Conservation (phyloP, 2,329 filamentous ascomycete species). For the Elsinoe batatas region DNA sequence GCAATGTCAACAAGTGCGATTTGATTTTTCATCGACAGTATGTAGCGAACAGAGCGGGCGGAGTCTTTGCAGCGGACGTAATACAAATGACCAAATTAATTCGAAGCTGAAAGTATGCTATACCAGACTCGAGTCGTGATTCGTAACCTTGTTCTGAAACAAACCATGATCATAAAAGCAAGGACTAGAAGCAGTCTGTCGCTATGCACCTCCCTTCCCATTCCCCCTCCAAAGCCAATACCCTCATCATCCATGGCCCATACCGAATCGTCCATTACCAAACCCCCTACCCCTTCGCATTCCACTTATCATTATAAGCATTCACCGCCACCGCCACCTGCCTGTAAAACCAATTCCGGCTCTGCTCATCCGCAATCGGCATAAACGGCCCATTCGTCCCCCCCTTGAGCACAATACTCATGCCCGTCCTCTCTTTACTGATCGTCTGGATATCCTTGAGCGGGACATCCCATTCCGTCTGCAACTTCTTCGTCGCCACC, state of each 20-base stretch:
- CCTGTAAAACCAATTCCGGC: conserved; percentile 55
- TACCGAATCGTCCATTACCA: not conserved
- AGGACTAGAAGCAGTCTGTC: not conserved
- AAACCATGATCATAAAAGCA: too few species aligned
- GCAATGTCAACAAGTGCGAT: too few species aligned
- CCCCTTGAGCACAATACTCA: conserved; percentile 79
- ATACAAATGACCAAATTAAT: too few species aligned
- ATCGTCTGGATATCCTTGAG: conserved; percentile 96
- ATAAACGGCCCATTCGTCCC: conserved; percentile 92
- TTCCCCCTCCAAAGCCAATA: too few species aligned
- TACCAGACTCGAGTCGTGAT: not conserved
- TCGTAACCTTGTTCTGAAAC: not conserved
- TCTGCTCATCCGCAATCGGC: conserved; percentile 79
- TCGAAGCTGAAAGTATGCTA: too few species aligned
- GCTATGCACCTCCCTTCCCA: not conserved
- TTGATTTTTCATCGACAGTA: too few species aligned
- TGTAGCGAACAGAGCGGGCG: too few species aligned
- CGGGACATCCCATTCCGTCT: conserved; percentile 90
- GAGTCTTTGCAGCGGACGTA: too few species aligned
- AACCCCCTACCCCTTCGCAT: conserved; percentile 41
- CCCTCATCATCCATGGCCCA: too few species aligned
- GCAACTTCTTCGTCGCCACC: conserved; percentile 74
- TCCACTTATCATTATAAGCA: conserved; percentile 58
- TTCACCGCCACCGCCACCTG: conserved; percentile 59
- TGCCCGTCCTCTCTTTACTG: conserved; percentile 87